phyloP scores from a whole-genome alignment of 116 monocot genomes.

The Iris pallida region DNA sequence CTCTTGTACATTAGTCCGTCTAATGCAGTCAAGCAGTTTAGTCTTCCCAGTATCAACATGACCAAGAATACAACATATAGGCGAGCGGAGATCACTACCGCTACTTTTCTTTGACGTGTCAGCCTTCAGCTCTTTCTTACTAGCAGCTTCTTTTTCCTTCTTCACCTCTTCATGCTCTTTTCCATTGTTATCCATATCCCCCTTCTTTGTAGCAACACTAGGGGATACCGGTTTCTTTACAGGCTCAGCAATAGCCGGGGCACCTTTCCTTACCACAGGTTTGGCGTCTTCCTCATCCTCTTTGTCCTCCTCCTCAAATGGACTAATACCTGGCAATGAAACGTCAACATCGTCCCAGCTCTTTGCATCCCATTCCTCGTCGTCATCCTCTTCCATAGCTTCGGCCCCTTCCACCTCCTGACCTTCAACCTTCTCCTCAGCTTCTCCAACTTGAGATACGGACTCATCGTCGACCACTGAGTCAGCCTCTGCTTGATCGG shows the following conservation, averaged over 20 bases:
- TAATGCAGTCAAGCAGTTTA: constrained; percentile 83
- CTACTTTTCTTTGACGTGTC: constrained; percentile 31
- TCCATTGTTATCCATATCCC: constrained; percentile 8
- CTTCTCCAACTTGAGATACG: constrained; percentile 26
- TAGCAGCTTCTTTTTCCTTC: constrained; percentile 20
- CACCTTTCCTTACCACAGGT: constrained; percentile 22
- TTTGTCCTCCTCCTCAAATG: constrained; percentile 64
- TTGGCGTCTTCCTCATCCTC: constrained; percentile 15
- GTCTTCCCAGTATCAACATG: constrained; percentile 94
- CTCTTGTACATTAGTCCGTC: constrained; percentile 78
- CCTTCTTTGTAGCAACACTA: constrained; percentile 21
- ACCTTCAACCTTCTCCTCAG: constrained; percentile 29
- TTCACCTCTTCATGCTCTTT: constrained; percentile 13
- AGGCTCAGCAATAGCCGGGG: not conserved
- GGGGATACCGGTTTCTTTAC: constrained; percentile 36
- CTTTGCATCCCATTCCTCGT: constrained; percentile 88
- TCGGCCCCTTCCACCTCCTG: constrained; percentile 25
- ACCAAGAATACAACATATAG: constrained; percentile 90
- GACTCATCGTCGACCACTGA: constrained; percentile 17
- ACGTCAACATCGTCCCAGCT: constrained; percentile 90
- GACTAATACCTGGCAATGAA: constrained; percentile 43
- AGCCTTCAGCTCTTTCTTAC: constrained; percentile 13
- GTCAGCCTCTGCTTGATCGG: constrained; percentile 17
- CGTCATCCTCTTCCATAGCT: constrained; percentile 40
- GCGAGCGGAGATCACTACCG: constrained; percentile 57